Evolutionary conservation across 305 asterid genomes (phyloP), one percentile per base, ranked within the genome.

Genomic region (Fraxinus baroniana): DNA sequence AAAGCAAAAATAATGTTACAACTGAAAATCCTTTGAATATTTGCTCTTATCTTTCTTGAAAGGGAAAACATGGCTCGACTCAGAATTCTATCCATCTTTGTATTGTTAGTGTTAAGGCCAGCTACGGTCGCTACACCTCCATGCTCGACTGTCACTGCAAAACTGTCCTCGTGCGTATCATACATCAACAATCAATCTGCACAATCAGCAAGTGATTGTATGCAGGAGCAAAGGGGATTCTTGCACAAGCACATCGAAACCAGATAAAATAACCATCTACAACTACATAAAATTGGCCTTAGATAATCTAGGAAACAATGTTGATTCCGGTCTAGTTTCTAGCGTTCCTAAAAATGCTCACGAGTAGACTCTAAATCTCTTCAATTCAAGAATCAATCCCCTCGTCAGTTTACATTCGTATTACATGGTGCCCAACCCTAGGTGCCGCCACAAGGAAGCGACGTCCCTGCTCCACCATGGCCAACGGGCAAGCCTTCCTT

Each of bases 261-360:
- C 46, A 71, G 87, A 78, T 66, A 32, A 8, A 30, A 55, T 81
- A n/a, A 78, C 24, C 9, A 22, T 81, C 37, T 86, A 84, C 84
- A 84, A 86, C 26, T 87, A 87, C 77, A 35, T 87, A n/a, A 83
- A 83, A 78, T 60, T n/a, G 10, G 84, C 78, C 15, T 7, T 87
- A 22, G 9, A 7, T 20, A 5, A 24, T 8, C 35, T 82, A 1
- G 79, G 77, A 46, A 18, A 37, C 20, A 2, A 36, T 1, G 55
- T 35, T 12, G 46, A 26, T 24, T 18, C 79, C 1, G 26, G 26
- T n/a, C 83, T 80, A 18, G 20, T 88, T 0, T 9, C 85, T 68
- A 20, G 30, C 2, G 81, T 88, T 17, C 86, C 89, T 7, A 57
- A 28, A 1, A 28, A 28, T 28, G 30, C 30, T 28, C 30, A 28